These are phyloP conservation scores for Pseudozyma pruni DNA, from an alignment of 1,284 basidiomycete species.

Conservation along the genomic window DNA sequence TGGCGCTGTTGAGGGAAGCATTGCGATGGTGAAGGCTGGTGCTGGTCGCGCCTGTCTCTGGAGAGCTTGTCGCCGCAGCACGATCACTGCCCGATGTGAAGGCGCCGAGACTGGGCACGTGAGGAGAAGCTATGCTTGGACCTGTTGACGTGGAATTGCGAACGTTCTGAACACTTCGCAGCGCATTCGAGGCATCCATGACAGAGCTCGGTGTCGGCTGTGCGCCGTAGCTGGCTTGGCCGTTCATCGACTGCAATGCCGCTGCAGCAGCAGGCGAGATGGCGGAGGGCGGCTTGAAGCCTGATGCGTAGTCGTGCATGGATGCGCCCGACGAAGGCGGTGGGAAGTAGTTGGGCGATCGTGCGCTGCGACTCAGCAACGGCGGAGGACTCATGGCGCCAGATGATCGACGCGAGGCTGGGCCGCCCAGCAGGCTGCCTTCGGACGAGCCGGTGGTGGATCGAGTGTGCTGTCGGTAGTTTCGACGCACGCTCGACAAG, in stretches of 20 bases:
- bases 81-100: conserved; percentile 36
- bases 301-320: conserved; percentile 46
- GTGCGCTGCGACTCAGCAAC: conserved; percentile 46
- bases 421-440: conserved; percentile 29
- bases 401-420: conserved; percentile 34
- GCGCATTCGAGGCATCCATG: conserved; percentile 32
- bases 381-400: conserved; percentile 41
- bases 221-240: conserved; percentile 12
- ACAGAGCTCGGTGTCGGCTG: conserved; percentile 16
- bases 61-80: conserved; percentile 20
- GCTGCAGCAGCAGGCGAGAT: conserved; percentile 42
- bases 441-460: conserved; percentile 38
- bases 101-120: conserved; percentile 9
- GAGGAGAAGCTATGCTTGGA: conserved; percentile 22
- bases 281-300: conserved; percentile 47
- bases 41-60: conserved; percentile 36
- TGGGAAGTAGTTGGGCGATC: conserved; percentile 58
- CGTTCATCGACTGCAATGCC: conserved; percentile 31
- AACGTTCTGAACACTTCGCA: conserved; percentile 26
- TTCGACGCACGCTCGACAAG: conserved; percentile 34
- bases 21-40: conserved; percentile 32
- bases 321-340: conserved; percentile 25
- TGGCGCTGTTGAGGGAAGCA: conserved; percentile 18
- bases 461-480: conserved; percentile 38
- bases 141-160: conserved; percentile 33